Percentiles rank a stretch among this genome's conserved stretches.
Conservation (phyloP, 2,329 filamentous ascomycete species). For the Exophiala mesophila region DNA sequence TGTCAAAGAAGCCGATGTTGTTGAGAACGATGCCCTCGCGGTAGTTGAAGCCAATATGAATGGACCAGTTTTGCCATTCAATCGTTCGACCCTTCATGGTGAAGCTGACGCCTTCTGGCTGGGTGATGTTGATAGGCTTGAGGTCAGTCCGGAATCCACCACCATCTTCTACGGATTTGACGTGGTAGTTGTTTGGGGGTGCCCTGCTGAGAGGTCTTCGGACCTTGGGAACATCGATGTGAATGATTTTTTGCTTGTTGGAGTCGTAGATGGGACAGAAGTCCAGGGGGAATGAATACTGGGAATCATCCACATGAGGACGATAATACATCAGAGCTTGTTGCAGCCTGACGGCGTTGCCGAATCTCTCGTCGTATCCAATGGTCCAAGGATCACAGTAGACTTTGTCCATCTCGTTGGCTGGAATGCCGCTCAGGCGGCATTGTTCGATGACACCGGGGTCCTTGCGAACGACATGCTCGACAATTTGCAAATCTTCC, state of each 20-base stretch:
- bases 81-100: conserved; percentile 67
- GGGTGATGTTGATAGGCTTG: conserved; percentile 82
- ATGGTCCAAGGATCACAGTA: conserved; percentile 97
- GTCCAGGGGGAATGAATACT: conserved; percentile 87
- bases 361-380: conserved; percentile 86
- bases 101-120: conserved; percentile 86
- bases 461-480: conserved; percentile 69
- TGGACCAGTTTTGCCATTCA: conserved; percentile 88
- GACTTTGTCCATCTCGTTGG: conserved; percentile 86
- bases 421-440: conserved; percentile 71
- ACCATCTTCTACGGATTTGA: conserved; percentile 63
- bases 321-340: conserved; percentile 96
- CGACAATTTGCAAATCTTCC: conserved; percentile 80
- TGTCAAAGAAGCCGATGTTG: conserved; percentile 86
- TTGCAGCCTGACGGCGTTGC: conserved; percentile 71
- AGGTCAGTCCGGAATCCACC: conserved; percentile 73
- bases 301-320: conserved; percentile 75
- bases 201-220: conserved; percentile 69
- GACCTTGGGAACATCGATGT: conserved; percentile 76
- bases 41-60: conserved; percentile 94
- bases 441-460: conserved; percentile 89
- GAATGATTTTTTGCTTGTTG: conserved; percentile 70
- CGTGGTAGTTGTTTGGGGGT: conserved; percentile 73
- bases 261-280: conserved; percentile 90
- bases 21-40: conserved; percentile 85